These are phyloP conservation scores for Wickerhamiella spandovensis DNA, from an alignment of 805 yeast species.

Conservation along the genomic window DNA sequence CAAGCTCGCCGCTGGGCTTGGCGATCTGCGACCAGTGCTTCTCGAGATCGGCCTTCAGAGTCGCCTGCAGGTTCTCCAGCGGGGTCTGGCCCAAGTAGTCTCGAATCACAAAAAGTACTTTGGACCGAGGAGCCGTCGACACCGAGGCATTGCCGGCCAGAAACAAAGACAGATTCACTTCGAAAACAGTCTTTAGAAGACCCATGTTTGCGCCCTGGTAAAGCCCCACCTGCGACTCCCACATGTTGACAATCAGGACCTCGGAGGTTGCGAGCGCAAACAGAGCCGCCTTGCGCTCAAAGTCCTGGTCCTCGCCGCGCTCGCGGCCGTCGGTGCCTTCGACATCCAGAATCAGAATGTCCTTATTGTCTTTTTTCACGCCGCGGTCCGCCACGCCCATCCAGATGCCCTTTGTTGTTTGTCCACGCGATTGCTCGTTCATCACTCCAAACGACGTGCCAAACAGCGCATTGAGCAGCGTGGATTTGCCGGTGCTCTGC, in stretches of 20 bases:
- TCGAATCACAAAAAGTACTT: conserved; percentile 67
- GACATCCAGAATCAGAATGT: conserved; percentile 65
- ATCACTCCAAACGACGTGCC: conserved; percentile 84
- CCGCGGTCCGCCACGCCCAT: conserved; percentile 27
- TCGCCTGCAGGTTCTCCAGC: conserved; percentile 49
- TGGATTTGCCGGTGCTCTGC: conserved; percentile 93
- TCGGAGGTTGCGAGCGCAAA: conserved; percentile 91
- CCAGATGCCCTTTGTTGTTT: conserved; percentile 84
- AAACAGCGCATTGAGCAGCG: conserved; percentile 73
- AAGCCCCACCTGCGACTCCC: conserved; percentile 95
- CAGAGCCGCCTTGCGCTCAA: conserved; percentile 89
- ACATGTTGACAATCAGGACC: conserved; percentile 76
- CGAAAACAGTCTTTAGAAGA: conserved; percentile 85
- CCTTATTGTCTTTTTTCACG: not conserved
- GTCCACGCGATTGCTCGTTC: conserved; percentile 77
- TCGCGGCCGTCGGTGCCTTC: conserved; percentile 98
- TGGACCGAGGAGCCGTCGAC: conserved; percentile 30
- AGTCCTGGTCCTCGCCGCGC: conserved; percentile 96
- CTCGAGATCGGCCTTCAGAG: conserved; percentile 56
- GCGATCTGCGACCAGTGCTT: conserved; percentile 66
- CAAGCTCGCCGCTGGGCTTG: conserved; percentile 51
- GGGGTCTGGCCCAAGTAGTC: conserved; percentile 89
- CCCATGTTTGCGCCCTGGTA: conserved; percentile 99
- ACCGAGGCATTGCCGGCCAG: conserved; percentile 41
- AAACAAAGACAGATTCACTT: conserved; percentile 79